Evolutionary conservation across 1,139 yeast species (phyloP), one percentile per base, ranked within the genome.

Genomic region (Starmera stellimalicola): DNA sequence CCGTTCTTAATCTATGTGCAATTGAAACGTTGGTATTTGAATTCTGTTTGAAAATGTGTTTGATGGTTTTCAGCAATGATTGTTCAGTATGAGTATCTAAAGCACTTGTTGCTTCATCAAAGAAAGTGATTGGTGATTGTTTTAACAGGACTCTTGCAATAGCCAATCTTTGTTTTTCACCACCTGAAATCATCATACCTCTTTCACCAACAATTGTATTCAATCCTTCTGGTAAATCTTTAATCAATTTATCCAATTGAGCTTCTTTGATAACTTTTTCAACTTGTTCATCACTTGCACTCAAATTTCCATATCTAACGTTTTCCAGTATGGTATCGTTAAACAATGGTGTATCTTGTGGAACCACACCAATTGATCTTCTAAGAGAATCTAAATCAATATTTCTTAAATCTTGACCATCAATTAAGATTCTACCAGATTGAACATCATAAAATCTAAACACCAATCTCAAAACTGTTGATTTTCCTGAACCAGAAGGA

Each of bases 121-220:
- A 87, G 55, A 93, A 91, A 39, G 94, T 82, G 35, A 93, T 84
- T 12, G 94, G 93, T 0, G 97, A 77, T 41, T 73, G 68, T 58
- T 93, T 93, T 46, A 91, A 62, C 31, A 91, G 59, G 15, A 91
- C 73, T 44, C 99, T 67, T 1, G 96, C 93, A 47, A 91, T 85
- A 0, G 98, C 98, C 35, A 91, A 65, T 42, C 99, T 67, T 57
- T 91, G 99, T 54, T 93, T 88, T 56, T 91, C 98, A 37, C 99
- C 99, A 11, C 99, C 98, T 9, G 96, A 85, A 31, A 91, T 87
- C 98, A 91, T 91, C 70, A 91, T 70, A 16, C 99, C 98, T 47
- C 99, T 66, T 57, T 93, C 99, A 33, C 99, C 99, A n/a, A 91
- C 98, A 36, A 83, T 66, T 0, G 98, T 91, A 25, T 79, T 64